Percentiles rank a stretch among this genome's conserved stretches.
Evolutionary conservation across 2,329 filamentous ascomycete genomes (phyloP).

Genomic region (Beauveria sp.): DNA sequence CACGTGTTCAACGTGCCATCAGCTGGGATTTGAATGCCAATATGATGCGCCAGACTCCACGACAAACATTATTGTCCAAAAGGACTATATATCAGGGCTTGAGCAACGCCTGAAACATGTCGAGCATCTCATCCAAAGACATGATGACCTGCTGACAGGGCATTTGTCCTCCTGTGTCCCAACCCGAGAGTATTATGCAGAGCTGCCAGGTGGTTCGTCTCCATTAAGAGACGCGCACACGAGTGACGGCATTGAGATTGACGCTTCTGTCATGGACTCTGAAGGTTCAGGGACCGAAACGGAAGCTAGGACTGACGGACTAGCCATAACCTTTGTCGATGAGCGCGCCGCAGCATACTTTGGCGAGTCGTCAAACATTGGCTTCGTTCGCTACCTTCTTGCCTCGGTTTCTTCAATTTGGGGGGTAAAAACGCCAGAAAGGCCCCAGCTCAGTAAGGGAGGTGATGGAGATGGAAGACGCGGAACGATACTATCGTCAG

Average conservation of each 20-base stretch:
- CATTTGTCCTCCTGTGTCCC: conserved; percentile 4
- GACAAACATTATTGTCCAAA: conserved; percentile 13
- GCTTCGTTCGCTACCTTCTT: conserved; percentile 16
- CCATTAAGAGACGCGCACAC: background rate
- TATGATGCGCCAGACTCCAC: conserved; percentile 16
- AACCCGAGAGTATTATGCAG: background rate
- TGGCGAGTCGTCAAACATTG: conserved; percentile 19
- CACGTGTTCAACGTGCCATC: conserved; percentile 15
- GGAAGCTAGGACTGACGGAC: conserved; percentile 17
- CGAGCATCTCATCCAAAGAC: conserved; percentile 14
- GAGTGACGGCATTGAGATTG: conserved; percentile 7
- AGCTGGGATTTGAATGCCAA: conserved; percentile 16
- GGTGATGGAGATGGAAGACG: background rate
- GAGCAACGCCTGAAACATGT: conserved; percentile 15
- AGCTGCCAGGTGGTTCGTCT: background rate
- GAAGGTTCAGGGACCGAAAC: conserved; percentile 12
- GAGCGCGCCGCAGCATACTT: conserved; percentile 17
- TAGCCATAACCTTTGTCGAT: conserved; percentile 18
- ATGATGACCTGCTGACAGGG: conserved; percentile 10
- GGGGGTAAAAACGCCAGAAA: background rate
- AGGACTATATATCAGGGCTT: conserved; percentile 13
- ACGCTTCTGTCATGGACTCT: conserved; percentile 11
- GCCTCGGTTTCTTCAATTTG: conserved; percentile 12
- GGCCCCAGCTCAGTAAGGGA: background rate
- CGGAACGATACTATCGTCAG: background rate